Conservation (phyloP, 2,329 filamentous ascomycete species). For the Ceratocystis variospora region DNA sequence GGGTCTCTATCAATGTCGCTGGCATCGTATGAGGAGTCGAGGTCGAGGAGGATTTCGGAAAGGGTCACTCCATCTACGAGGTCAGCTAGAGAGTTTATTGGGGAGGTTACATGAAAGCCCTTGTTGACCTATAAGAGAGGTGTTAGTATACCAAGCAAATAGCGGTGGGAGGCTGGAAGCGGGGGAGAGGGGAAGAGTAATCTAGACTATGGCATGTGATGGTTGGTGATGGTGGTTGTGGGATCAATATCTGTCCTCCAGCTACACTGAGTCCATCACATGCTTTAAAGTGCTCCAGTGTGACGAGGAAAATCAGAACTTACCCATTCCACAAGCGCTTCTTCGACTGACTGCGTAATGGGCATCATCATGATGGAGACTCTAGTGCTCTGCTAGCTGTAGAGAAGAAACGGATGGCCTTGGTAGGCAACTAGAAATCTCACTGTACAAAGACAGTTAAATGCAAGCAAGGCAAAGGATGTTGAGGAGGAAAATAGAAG, state of each 20-base stretch:
- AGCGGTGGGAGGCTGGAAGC: background rate
- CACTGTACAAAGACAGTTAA: background rate
- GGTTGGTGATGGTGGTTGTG: background rate
- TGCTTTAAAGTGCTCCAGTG: background rate
- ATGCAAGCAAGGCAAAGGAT: slow-evolving; percentile 5
- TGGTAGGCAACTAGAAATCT: background rate
- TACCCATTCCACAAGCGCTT: slow-evolving; percentile 19
- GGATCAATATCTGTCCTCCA: background rate
- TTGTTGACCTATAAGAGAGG: slow-evolving; percentile 25
- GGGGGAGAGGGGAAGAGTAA: background rate
- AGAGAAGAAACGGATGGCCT: slow-evolving; percentile 12
- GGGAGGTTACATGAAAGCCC: slow-evolving; percentile 33
- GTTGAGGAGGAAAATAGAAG: slow-evolving; percentile 7
- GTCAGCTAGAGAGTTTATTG: slow-evolving; percentile 37
- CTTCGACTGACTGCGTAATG: slow-evolving; percentile 13
- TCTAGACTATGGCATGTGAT: background rate
- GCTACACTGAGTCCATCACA: background rate
- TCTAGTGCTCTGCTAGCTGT: slow-evolving; percentile 5
- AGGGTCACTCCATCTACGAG: slow-evolving; percentile 41
- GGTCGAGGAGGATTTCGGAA: slow-evolving; percentile 42
- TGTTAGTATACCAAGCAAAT: background rate
- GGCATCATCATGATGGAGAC: slow-evolving; percentile 10
- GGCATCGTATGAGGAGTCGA: slow-evolving; percentile 44
- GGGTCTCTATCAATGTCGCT: slow-evolving; percentile 37
- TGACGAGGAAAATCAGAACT: background rate